phyloP scores from a whole-genome alignment of 2,329 filamentous ascomycete species.

The Didymella segeticola region DNA sequence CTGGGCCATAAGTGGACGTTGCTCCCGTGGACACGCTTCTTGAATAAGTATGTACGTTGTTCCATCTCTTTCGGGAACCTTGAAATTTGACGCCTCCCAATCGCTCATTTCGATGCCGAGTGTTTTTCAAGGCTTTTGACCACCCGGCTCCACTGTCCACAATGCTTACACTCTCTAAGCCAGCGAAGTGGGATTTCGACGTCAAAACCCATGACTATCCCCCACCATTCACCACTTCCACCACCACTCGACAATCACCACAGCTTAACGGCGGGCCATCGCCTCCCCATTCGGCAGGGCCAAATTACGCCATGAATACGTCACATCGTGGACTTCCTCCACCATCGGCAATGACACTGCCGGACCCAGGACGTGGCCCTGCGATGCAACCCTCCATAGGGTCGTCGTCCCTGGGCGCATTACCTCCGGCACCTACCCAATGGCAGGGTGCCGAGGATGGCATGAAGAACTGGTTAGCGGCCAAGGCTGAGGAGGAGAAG shows the following conservation, averaged over 20 bases:
- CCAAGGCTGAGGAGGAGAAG: slow-evolving; percentile 61
- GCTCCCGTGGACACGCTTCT: slow-evolving; percentile 42
- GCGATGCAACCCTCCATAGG: slow-evolving; percentile 26
- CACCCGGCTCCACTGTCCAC: slow-evolving; percentile 45
- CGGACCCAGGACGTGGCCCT: slow-evolving; percentile 53
- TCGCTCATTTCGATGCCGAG: slow-evolving; percentile 46
- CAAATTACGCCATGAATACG: slow-evolving; percentile 55
- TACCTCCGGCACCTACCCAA: slow-evolving; percentile 55
- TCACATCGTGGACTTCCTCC: slow-evolving; percentile 62
- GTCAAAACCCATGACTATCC: slow-evolving; percentile 59
- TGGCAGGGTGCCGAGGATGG: slow-evolving; percentile 60
- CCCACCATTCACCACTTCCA: slow-evolving; percentile 49
- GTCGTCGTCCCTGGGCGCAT: slow-evolving; percentile 44
- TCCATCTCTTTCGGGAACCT: slow-evolving; percentile 44
- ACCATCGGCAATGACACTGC: slow-evolving; percentile 60
- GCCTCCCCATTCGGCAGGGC: slow-evolving; percentile 52
- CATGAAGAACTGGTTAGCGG: slow-evolving; percentile 59
- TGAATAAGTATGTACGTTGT: slow-evolving; percentile 49
- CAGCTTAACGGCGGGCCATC: slow-evolving; percentile 50
- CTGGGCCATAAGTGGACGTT: slow-evolving; percentile 46
- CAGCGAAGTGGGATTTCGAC: slow-evolving; percentile 56
- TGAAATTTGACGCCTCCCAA: slow-evolving; percentile 36
- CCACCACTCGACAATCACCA: slow-evolving; percentile 49
- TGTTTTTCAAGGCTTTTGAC: slow-evolving; percentile 24
- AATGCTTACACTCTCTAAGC: slow-evolving; percentile 60